These are phyloP conservation scores for Populus hybrid DNA, from an alignment of 441 rosid genomes.

Conservation along the genomic window DNA sequence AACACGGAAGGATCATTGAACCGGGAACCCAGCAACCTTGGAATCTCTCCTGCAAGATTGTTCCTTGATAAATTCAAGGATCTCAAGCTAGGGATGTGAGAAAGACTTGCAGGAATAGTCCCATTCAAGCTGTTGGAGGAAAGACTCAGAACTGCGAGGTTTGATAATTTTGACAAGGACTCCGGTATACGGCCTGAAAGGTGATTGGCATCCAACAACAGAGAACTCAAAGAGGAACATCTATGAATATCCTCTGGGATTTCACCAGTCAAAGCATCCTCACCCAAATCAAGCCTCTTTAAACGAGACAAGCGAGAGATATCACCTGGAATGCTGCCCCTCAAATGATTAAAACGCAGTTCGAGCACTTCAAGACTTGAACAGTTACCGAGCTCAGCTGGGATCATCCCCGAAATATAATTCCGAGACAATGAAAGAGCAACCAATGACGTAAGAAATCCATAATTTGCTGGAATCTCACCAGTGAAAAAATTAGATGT, in stretches of 20 bases:
- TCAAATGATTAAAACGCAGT: slow-evolving; percentile 55
- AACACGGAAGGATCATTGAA: slow-evolving; percentile 53
- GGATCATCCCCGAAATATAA: slow-evolving; percentile 63
- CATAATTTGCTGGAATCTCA: slow-evolving; percentile 65
- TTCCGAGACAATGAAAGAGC: slow-evolving; percentile 74
- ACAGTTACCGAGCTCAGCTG: slow-evolving; percentile 81
- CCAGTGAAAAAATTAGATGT: slow-evolving; percentile 70
- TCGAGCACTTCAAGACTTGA: slow-evolving; percentile 78
- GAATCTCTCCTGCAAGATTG: slow-evolving; percentile 71
- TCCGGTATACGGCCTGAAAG: slow-evolving; percentile 57
- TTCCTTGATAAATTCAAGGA: slow-evolving; percentile 73
- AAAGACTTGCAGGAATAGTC: slow-evolving; percentile 59
- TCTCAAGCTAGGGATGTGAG: slow-evolving; percentile 38
- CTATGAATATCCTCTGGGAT: slow-evolving; percentile 55
- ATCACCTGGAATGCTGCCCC: slow-evolving; percentile 69
- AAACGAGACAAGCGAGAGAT: slow-evolving; percentile 53
- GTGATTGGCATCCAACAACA: slow-evolving; percentile 60
- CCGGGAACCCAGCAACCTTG: slow-evolving; percentile 41
- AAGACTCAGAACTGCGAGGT: slow-evolving; percentile 63
- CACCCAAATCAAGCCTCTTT: slow-evolving; percentile 62
- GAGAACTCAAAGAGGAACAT: slow-evolving; percentile 46
- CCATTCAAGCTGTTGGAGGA: slow-evolving; percentile 58
- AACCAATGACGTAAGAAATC: slow-evolving; percentile 62
- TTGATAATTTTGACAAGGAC: slow-evolving; percentile 45
- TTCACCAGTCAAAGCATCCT: slow-evolving; percentile 68